A percentile compares a stretch with the other conserved stretches of the same genome.
These are phyloP conservation scores for Scheffersomyces segobiensis DNA, from an alignment of 1,139 yeast genomes.

Conservation along the genomic window DNA sequence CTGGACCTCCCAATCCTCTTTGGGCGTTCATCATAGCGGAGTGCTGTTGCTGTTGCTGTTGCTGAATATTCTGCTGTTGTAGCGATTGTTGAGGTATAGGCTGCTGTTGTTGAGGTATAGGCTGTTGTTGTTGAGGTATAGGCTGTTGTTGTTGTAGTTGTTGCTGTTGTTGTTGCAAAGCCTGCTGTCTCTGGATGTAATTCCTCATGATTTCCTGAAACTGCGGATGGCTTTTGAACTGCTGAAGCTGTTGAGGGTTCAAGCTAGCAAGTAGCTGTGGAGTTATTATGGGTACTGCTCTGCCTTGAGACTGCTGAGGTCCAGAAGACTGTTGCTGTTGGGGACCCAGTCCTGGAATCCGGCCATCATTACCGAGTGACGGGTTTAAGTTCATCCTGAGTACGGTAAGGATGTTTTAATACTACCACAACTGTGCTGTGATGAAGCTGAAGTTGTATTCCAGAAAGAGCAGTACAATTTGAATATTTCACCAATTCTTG, in stretches of 20 bases:
- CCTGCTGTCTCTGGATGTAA: conserved; percentile 40
- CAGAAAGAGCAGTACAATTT: too few relatives aligned
- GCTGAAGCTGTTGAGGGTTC: conserved; percentile 48
- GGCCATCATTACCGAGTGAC: conserved; percentile 5
- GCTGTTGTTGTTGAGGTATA: conserved; percentile 39
- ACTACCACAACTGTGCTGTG: too few relatives aligned
- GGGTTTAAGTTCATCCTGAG: conserved; percentile 9
- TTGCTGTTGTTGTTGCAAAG: conserved; percentile 35
- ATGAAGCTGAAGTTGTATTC: too few relatives aligned
- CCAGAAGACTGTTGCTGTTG: conserved; percentile 8
- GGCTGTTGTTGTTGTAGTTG: conserved; percentile 23
- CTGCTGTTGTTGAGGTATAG: conserved; percentile 34
- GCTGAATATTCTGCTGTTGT: conserved; percentile 10
- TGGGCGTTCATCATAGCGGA: conserved; percentile 2
- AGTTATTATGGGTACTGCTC: conserved; percentile 32
- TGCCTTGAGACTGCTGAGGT: conserved; percentile 7
- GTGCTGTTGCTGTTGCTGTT: conserved; percentile 11
- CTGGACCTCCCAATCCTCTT: not conserved
- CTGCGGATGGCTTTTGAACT: conserved; percentile 50
- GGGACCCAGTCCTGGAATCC: conserved; percentile 2
- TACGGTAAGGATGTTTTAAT: not conserved
- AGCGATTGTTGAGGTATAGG: conserved; percentile 13
- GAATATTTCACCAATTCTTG: too few relatives aligned
- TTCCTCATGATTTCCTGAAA: conserved; percentile 42
- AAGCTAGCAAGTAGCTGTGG: conserved; percentile 43